These are phyloP conservation scores for Eucalyptus sp. DNA, from an alignment of 345 rosid species.

Conservation along the genomic window DNA sequence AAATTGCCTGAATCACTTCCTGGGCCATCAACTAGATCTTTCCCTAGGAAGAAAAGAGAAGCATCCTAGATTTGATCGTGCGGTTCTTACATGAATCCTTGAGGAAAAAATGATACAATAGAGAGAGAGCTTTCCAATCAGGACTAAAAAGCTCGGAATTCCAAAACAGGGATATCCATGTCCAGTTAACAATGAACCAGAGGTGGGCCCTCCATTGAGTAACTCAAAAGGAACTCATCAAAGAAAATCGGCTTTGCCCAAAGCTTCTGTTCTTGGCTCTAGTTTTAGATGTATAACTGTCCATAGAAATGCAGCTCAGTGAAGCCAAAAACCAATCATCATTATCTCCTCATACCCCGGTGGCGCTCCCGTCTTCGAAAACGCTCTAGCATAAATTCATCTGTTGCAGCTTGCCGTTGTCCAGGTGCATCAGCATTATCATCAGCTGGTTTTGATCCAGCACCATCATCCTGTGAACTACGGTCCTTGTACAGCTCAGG, in stretches of 20 bases:
- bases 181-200: neutral
- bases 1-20: neutral
- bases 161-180: neutral
- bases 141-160: neutral
- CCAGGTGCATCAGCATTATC: slow-evolving; percentile 39
- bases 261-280: neutral
- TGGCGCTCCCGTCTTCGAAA: slow-evolving; percentile 95
- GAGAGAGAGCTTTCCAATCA: neutral
- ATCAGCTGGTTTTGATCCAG: slow-evolving; percentile 45
- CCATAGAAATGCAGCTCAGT: neutral
- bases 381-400: slow-evolving; percentile 79
- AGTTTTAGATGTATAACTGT: neutral
- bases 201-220: neutral
- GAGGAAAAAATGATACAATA: neutral
- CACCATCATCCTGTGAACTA: slow-evolving; percentile 25
- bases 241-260: neutral
- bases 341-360: slow-evolving; percentile 88
- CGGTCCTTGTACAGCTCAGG: slow-evolving; percentile 90
- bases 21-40: neutral
- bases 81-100: neutral
- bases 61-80: neutral
- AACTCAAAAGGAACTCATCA: neutral
- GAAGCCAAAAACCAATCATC: neutral
- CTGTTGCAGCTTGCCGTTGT: slow-evolving; percentile 94
- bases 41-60: neutral